A percentile compares a stretch with the other conserved stretches of the same genome.
These are phyloP conservation scores for Meyerozyma sp. DNA, from an alignment of 1,139 yeast species.

Conservation along the genomic window DNA sequence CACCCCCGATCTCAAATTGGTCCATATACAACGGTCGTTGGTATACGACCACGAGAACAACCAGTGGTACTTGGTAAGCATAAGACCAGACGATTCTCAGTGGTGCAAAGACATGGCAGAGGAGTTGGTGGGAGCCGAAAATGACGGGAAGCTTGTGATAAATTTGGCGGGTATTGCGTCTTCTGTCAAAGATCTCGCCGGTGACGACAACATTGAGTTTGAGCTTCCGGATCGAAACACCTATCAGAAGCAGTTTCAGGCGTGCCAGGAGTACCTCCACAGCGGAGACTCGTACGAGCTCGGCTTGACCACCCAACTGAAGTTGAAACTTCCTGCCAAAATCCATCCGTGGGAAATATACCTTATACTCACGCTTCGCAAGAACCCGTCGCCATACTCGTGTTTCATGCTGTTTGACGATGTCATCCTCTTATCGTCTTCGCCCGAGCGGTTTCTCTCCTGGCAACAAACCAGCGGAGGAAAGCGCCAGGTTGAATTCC, in stretches of 20 bases:
- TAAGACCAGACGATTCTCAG: slow-evolving; percentile 22
- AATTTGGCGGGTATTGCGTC: background rate
- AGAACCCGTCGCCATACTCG: slow-evolving; percentile 92
- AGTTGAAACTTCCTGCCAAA: slow-evolving; percentile 42
- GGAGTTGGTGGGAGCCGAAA: slow-evolving; percentile 8
- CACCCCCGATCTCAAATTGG: slow-evolving; percentile 70
- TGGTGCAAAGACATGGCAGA: slow-evolving; percentile 29
- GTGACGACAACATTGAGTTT: slow-evolving; percentile 23
- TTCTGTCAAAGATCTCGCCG: background rate
- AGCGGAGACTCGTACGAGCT: slow-evolving; percentile 93
- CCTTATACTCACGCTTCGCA: slow-evolving; percentile 53
- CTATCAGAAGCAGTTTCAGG: slow-evolving; percentile 52
- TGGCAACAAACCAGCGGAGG: slow-evolving; percentile 50
- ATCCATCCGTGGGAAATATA: slow-evolving; percentile 74
- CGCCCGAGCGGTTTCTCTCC: slow-evolving; percentile 88
- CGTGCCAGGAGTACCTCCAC: slow-evolving; percentile 65
- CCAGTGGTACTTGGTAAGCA: slow-evolving; percentile 52
- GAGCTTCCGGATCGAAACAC: slow-evolving; percentile 49
- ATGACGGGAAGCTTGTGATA: slow-evolving; percentile 8
- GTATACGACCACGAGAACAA: slow-evolving; percentile 46
- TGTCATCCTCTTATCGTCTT: slow-evolving; percentile 70
- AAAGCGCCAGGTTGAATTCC: slow-evolving; percentile 56
- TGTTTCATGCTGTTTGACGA: slow-evolving; percentile 75
- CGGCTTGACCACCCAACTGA: slow-evolving; percentile 80
- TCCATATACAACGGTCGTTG: slow-evolving; percentile 64